Conservation (phyloP, 2,329 filamentous ascomycete species). For the Xylariaceae sp. region DNA sequence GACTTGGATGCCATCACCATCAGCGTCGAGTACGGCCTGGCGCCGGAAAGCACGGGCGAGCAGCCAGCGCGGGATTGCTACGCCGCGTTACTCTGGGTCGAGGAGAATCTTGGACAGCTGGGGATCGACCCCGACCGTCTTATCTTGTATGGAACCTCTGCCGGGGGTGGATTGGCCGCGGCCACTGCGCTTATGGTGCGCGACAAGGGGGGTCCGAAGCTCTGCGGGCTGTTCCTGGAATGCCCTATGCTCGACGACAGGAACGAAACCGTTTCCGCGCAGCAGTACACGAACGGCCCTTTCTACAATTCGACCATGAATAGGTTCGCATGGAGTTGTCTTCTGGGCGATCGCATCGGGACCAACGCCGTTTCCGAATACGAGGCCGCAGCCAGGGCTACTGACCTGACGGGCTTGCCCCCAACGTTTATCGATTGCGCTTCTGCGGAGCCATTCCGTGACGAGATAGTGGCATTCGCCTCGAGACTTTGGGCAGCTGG, state of each 20-base stretch:
- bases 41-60: slow-evolving; percentile 41
- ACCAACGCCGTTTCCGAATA: slow-evolving; percentile 41
- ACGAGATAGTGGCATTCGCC: slow-evolving; percentile 45
- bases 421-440: slow-evolving; percentile 46
- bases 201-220: slow-evolving; percentile 44
- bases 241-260: slow-evolving; percentile 53
- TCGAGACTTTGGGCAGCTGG: slow-evolving; percentile 44
- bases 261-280: slow-evolving; percentile 39
- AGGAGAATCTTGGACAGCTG: slow-evolving; percentile 39
- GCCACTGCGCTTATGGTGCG: slow-evolving; percentile 57
- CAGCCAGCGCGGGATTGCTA: slow-evolving; percentile 48
- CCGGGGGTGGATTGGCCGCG: slow-evolving; percentile 63
- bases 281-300: slow-evolving; percentile 42
- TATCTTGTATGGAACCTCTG: slow-evolving; percentile 61
- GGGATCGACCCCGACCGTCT: slow-evolving; percentile 56
- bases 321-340: slow-evolving; percentile 42
- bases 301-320: slow-evolving; percentile 42
- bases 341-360: slow-evolving; percentile 40
- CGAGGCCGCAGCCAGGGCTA: slow-evolving; percentile 41
- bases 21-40: slow-evolving; percentile 44
- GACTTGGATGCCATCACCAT: slow-evolving; percentile 41
- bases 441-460: slow-evolving; percentile 44
- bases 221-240: slow-evolving; percentile 48
- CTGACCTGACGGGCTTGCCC: slow-evolving; percentile 41
- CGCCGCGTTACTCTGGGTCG: slow-evolving; percentile 45